Evolutionary conservation across 306 rosid genomes (phyloP).

Genomic region (Rubus parviflorus): DNA sequence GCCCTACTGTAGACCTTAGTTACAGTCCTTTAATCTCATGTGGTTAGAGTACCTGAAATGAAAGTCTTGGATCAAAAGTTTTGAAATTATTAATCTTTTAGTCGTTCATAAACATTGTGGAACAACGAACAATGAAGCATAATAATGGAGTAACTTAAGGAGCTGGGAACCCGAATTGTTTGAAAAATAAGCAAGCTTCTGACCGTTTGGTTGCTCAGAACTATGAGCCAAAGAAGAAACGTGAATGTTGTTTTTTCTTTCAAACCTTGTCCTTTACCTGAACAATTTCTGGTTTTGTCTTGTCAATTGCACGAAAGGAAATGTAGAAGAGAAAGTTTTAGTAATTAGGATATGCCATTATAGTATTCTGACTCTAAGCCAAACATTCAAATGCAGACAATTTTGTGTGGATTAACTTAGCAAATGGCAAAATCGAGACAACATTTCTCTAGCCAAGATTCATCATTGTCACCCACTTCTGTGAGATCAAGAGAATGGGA

Average conservation of each 20-base stretch:
- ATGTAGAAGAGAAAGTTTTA: conserved; percentile 15
- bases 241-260: background rate
- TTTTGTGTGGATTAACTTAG: conserved; percentile 21
- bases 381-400: conserved; percentile 38
- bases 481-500: conserved; percentile 79
- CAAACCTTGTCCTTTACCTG: background rate
- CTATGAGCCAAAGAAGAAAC: background rate
- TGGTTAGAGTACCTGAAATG: background rate
- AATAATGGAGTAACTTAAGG: background rate
- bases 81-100: background rate
- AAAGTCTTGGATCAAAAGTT: background rate
- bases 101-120: background rate
- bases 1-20: background rate
- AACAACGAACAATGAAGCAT: background rate
- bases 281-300: background rate
- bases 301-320: background rate
- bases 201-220: background rate
- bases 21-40: background rate
- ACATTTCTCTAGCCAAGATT: conserved; percentile 63
- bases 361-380: conserved; percentile 28
- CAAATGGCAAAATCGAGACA: conserved; percentile 72
- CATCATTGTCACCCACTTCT: conserved; percentile 70
- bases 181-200: background rate
- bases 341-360: background rate
- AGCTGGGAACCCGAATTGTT: background rate